Conservation (phyloP, 345 rosid species). For the Barbarea vulgaris region DNA sequence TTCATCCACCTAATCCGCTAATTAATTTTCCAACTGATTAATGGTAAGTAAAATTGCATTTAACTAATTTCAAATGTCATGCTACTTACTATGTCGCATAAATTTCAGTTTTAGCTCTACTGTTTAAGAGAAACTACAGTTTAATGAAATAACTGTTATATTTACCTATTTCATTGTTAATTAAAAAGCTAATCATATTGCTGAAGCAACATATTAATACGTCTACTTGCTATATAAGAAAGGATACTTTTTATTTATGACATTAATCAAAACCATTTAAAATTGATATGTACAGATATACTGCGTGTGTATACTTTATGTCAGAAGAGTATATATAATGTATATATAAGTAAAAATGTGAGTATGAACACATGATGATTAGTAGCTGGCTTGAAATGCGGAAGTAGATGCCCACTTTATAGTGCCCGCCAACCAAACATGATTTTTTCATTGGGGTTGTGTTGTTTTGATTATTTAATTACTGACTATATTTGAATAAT, state of each 20-base stretch:
- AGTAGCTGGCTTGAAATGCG: constrained; percentile 40
- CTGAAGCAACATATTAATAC: neutral
- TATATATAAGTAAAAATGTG: neutral
- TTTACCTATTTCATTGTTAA: neutral
- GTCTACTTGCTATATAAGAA: neutral
- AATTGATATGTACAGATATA: neutral
- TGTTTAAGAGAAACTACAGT: neutral
- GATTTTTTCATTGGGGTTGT: constrained; percentile 29
- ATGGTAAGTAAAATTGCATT: neutral
- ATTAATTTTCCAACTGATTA: constrained; percentile 6
- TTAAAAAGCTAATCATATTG: no score
- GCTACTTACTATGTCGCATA: neutral
- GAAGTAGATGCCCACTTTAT: constrained; percentile 42
- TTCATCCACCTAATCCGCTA: constrained; percentile 37
- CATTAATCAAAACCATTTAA: neutral
- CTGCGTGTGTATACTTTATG: neutral
- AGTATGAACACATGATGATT: constrained; percentile 40
- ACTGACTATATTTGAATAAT: constrained; percentile 37
- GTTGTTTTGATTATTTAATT: constrained; percentile 27
- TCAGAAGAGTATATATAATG: neutral
- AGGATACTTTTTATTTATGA: neutral
- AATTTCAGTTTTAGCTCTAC: no score
- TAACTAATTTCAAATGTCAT: neutral
- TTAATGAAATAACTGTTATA: no score
- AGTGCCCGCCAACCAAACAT: constrained; percentile 40